A percentile compares a stretch with the other conserved stretches of the same genome.
Conservation (phyloP, 805 yeast genomes). For the Sugiyamaella lignohabitans region DNA sequence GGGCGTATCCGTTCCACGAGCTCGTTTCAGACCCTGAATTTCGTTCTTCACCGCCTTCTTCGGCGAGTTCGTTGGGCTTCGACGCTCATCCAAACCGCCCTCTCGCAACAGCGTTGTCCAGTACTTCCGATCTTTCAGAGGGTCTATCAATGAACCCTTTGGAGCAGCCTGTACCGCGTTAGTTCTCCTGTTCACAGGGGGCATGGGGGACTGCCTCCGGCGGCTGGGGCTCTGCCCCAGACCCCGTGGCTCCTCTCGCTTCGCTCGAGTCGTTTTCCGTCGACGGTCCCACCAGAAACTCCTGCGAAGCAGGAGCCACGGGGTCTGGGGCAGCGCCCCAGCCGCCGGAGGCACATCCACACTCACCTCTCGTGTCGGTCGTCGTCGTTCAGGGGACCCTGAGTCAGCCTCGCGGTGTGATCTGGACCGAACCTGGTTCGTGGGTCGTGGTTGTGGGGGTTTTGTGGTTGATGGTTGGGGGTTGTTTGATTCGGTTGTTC, state of each 20-base stretch:
- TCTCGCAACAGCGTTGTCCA: conserved; percentile 15
- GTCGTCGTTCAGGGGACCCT: neutral
- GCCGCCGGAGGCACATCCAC: neutral
- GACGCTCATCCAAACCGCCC: neutral
- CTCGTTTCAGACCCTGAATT: neutral
- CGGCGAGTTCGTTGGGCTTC: neutral
- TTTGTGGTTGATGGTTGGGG: too few relatives aligned
- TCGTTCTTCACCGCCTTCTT: neutral
- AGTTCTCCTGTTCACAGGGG: too few relatives aligned
- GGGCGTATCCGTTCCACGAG: too few relatives aligned
- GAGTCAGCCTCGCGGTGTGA: too few relatives aligned
- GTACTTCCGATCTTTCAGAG: conserved; percentile 14
- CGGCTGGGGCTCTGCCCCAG: too few relatives aligned
- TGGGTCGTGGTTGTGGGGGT: too few relatives aligned
- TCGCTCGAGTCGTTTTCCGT: too few relatives aligned
- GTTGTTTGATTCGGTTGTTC: neutral
- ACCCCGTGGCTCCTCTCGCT: too few relatives aligned
- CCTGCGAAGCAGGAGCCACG: too few relatives aligned
- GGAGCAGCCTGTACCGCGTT: conserved; percentile 23
- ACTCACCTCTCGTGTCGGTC: neutral
- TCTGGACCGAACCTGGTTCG: too few relatives aligned
- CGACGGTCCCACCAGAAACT: too few relatives aligned
- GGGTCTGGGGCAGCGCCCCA: neutral
- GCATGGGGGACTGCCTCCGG: too few relatives aligned
- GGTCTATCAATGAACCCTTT: conserved; percentile 17